Conservation (phyloP, 208 protist genomes). For the Crithidia brevicula region DNA sequence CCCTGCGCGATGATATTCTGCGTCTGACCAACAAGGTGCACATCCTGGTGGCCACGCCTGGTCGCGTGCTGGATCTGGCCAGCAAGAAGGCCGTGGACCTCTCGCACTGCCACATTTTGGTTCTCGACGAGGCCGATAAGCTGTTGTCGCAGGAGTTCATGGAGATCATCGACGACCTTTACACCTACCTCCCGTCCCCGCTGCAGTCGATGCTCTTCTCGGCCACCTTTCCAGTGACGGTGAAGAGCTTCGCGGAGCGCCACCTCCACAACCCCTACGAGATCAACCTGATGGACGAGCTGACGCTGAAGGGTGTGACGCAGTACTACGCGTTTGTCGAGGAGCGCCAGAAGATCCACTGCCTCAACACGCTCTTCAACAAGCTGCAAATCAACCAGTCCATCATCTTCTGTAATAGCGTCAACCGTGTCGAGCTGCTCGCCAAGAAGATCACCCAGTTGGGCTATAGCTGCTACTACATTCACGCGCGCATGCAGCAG, state of each 20-base stretch:
- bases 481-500: constrained; percentile 99
- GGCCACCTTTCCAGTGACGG: constrained; percentile 98
- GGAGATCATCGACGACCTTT: constrained; percentile 95
- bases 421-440: constrained; percentile 99
- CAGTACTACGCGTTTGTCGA: constrained; percentile 99
- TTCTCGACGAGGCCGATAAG: constrained; percentile 99
- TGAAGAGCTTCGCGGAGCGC: constrained; percentile 95
- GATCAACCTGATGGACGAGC: constrained; percentile 99
- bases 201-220: constrained; percentile 98
- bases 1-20: constrained; percentile 98
- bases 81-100: constrained; percentile 96
- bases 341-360: constrained; percentile 99
- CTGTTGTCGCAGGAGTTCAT: constrained; percentile 97
- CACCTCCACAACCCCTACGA: constrained; percentile 96
- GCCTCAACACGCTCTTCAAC: constrained; percentile 99
- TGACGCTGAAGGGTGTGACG: constrained; percentile 98
- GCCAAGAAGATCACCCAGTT: constrained; percentile 99
- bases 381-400: constrained; percentile 99
- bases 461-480: constrained; percentile 99
- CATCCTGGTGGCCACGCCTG: constrained; percentile 99
- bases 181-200: constrained; percentile 86
- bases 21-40: constrained; percentile 97
- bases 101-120: constrained; percentile 92
- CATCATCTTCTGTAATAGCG: constrained; percentile 99
- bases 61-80: constrained; percentile 98